phyloP scores from a whole-genome alignment of 2,329 filamentous ascomycete species.

The Apiospora phragmitis region DNA sequence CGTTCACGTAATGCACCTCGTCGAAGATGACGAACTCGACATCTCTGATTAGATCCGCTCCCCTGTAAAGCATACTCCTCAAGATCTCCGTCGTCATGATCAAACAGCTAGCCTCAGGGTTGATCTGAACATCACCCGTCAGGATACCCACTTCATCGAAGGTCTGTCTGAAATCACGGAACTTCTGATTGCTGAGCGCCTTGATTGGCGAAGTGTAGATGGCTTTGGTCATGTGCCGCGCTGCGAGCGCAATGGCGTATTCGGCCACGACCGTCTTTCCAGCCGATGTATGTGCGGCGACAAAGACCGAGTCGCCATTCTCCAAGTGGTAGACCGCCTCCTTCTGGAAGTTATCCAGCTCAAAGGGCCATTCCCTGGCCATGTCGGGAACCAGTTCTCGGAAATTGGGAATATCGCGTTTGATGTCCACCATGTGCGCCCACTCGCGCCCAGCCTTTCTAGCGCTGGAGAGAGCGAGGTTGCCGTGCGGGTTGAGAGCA shows the following conservation, averaged over 20 bases:
- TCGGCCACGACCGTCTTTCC: constrained; percentile 98
- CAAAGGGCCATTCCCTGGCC: constrained; percentile 95
- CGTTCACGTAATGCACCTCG: constrained; percentile 98
- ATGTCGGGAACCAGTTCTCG: constrained; percentile 91
- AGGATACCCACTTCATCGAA: constrained; percentile 97
- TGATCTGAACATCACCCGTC: constrained; percentile 97
- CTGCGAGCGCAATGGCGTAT: constrained; percentile 92
- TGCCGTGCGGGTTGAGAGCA: constrained; percentile 80
- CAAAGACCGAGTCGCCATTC: constrained; percentile 94
- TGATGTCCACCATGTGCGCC: constrained; percentile 98
- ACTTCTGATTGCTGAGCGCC: constrained; percentile 97
- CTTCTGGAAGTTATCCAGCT: constrained; percentile 97
- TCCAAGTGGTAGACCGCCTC: constrained; percentile 98
- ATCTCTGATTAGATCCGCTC: constrained; percentile 92
- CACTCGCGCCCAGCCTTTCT: constrained; percentile 82
- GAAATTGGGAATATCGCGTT: constrained; percentile 92
- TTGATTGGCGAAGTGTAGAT: constrained; percentile 99
- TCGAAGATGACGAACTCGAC: constrained; percentile 99
- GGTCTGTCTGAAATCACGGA: constrained; percentile 84
- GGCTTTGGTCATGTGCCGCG: constrained; percentile 99
- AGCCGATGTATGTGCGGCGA: constrained; percentile 95
- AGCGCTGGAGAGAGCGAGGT: constrained; percentile 68
- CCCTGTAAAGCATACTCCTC: constrained; percentile 95
- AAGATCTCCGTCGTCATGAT: constrained; percentile 99
- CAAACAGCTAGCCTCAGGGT: constrained; percentile 93